Base-by-base conservation (phyloP, 768 basidiomycete genomes). In the Plicaturopsis crispa region DNA sequence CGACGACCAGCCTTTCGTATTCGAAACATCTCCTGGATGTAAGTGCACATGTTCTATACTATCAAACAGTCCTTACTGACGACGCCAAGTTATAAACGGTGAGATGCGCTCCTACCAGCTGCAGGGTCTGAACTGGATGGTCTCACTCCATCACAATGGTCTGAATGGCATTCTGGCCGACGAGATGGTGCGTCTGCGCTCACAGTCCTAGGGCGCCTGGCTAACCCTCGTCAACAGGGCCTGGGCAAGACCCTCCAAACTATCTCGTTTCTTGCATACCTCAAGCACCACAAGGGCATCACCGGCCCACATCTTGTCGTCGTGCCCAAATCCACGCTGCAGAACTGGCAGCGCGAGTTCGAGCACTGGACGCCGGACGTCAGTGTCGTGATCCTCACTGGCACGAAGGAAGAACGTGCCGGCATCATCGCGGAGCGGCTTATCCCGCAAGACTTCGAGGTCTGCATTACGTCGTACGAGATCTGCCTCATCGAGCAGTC, bases 241-340 rank as follows among this genome's bases (percentile, higher is more conserved):
- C 80, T 99, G 20, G 93, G 96, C 10, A 99, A 99, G 72, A 99
- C 96, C 0, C 73, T 98, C 0, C 96, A 99, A 65, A 97, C 94
- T 0, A 94, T 99, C 50, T 84, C 94, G 1, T 99, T 99, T 72
- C 79, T 97, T 18, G 78, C 90, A 4, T 98, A 96, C 57, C 81
- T 98, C 46, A 91, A 86, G 54, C 84, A 91, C 55, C 79, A 91
- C 56, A 74, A 72, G 17, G 73, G 72, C 41, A 80, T 74, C 39
- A 44, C 61, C 13, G 93, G 96, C 2, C 92, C 90, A 3, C 94
- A 98, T 59, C 76, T 98, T 17, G 78, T 99, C 52, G 88, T 98
- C 42, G 96, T 98, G 4, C 96, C 96, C n/a, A 98, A 98, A 61
- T 93, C 91, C 2, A 99, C 94, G 0, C 69, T 98, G 18, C 89